Evolutionary conservation across 2,329 filamentous ascomycete species (phyloP), one percentile per base, ranked within the genome.

Genomic region (Fusarium sp.): DNA sequence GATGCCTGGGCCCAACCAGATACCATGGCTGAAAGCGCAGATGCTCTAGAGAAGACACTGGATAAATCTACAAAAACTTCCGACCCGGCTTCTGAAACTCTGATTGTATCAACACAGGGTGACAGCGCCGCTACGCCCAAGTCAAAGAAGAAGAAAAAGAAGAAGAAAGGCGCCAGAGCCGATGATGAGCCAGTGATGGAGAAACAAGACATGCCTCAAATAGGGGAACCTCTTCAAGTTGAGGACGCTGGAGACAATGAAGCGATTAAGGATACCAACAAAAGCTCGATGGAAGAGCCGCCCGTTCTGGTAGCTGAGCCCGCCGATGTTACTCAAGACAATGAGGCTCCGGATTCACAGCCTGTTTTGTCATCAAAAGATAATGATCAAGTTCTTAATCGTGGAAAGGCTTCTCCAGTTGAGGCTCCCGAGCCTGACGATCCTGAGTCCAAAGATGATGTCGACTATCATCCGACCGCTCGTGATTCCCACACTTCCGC

Each of bases 111-210:
- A 58, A 37, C 56, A 12, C 43, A 57, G n/a, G 67, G 65, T 21
- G 68, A 78, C 18, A 44, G 46, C 33, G 44, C 59, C 21, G 25
- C 35, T 40, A 15, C 66, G 11, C 57, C 73, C 9, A 72, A 64
- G 56, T 72, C 71, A 37, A 78, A 79, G 54, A 79, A 79, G 59
- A 79, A 79, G 53, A 78, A 79, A 40, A 79, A 79, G 49, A 79
- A 78, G 70, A 78, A 76, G 72, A 78, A 79, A 64, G 63, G 63
- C 25, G 35, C 35, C 18, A 77, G 68, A 28, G 37, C 56, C 18
- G 69, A 73, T 32, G 74, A 74, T 16, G 37, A 67, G 28, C 28
- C 42, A 28, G 46, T 54, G 43, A 49, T 50, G 42, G 69, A 75
- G 28, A 63, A 56, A n/a, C 68, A 53, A 28, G 61, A 64, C n/a